Evolutionary conservation across 140 eudicot species (phyloP).

Genomic region (Senecio squalidus): DNA sequence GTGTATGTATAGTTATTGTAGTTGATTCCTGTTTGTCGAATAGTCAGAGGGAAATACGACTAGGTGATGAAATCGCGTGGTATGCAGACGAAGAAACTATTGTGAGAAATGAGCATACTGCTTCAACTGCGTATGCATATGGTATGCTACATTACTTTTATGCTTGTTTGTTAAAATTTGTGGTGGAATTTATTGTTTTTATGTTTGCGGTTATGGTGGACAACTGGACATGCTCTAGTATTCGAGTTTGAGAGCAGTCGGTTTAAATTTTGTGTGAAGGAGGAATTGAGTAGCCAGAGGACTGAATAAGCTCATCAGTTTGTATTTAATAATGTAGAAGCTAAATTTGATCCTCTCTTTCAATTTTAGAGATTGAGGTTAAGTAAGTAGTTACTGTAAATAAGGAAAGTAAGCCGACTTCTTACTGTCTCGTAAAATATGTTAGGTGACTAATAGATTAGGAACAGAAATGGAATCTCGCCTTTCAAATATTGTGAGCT

Average conservation of each 20-base stretch:
- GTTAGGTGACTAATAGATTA: neutral
- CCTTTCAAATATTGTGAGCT: neutral
- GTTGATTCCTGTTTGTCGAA: constrained; percentile 1
- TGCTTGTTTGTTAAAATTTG: too few relatives aligned
- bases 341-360: constrained; percentile 1
- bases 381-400: neutral
- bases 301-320: neutral
- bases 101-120: constrained; percentile 64
- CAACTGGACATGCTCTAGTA: too few relatives aligned
- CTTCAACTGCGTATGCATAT: constrained; percentile 73
- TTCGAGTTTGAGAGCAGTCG: too few relatives aligned
- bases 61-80: constrained; percentile 92
- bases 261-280: too few relatives aligned
- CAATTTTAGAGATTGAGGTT: too few relatives aligned
- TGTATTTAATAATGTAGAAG: neutral
- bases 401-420: neutral
- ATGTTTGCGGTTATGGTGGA: too few relatives aligned
- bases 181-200: too few relatives aligned
- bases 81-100: constrained; percentile 88
- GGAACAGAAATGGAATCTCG: neutral
- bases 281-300: neutral
- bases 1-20: constrained; percentile 1
- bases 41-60: constrained; percentile 82
- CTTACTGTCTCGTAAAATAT: neutral
- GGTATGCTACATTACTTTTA: constrained; percentile 33